Conservation (phyloP, 495 filamentous ascomycete genomes). For the Cenococcum geophilum region DNA sequence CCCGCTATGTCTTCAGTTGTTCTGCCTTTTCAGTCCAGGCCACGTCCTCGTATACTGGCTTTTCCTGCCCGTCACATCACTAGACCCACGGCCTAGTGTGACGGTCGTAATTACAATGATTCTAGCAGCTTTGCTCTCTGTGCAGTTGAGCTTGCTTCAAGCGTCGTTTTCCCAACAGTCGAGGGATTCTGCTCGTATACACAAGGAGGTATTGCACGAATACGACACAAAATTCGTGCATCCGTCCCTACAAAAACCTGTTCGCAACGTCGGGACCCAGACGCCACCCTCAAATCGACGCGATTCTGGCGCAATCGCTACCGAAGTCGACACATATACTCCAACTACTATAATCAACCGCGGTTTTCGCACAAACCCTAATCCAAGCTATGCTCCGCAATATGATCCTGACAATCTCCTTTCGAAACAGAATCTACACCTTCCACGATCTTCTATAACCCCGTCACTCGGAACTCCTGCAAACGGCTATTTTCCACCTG, state of each 20-base stretch:
- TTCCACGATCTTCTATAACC: slow-evolving; percentile 15
- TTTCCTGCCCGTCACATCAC: slow-evolving; percentile 68
- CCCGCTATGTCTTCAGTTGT: slow-evolving; percentile 72
- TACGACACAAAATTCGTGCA: slow-evolving; percentile 95
- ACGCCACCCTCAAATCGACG: slow-evolving; percentile 30
- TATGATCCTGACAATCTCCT: slow-evolving; percentile 59
- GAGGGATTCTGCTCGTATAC: slow-evolving; percentile 76
- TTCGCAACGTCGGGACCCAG: slow-evolving; percentile 80
- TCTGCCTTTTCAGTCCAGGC: slow-evolving; percentile 87
- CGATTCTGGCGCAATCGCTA: slow-evolving; percentile 38
- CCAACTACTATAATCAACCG: slow-evolving; percentile 72
- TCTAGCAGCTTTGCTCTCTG: slow-evolving; percentile 64
- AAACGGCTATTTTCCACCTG: slow-evolving; percentile 32
- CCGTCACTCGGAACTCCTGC: slow-evolving; percentile 27
- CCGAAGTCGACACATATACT: slow-evolving; percentile 60
- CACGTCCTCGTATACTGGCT: slow-evolving; percentile 85
- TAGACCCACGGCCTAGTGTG: slow-evolving; percentile 73
- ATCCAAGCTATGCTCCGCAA: slow-evolving; percentile 77
- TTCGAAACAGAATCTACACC: slow-evolving; percentile 12
- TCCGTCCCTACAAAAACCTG: slow-evolving; percentile 71
- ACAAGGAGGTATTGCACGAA: slow-evolving; percentile 87
- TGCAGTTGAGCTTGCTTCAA: slow-evolving; percentile 67
- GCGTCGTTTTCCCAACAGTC: slow-evolving; percentile 70
- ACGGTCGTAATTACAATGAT: slow-evolving; percentile 75
- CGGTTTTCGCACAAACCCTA: slow-evolving; percentile 79